Conservation (phyloP, 2,329 filamentous ascomycete species). For the Epicoccum sorghinum region DNA sequence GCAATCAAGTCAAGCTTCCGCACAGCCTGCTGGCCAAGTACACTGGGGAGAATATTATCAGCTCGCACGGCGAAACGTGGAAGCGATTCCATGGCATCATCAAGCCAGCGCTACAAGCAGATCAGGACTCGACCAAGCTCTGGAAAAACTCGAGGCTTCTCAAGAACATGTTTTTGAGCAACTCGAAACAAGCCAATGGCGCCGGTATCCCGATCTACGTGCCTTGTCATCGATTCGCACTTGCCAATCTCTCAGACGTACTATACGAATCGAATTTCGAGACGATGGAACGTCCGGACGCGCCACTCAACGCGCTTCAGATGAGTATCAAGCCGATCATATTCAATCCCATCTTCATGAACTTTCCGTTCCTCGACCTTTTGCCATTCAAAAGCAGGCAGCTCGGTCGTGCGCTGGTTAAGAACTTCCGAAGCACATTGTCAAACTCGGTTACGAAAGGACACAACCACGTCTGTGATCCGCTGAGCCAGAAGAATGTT, state of each 20-base stretch:
- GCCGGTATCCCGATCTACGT: conserved; percentile 38
- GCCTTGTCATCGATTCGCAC: conserved; percentile 46
- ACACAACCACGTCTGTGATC: conserved; percentile 32
- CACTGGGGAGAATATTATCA: conserved; percentile 46
- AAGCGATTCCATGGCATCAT: conserved; percentile 37
- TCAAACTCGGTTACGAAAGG: conserved; percentile 29
- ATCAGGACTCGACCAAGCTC: conserved; percentile 29
- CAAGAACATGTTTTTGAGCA: conserved; percentile 36
- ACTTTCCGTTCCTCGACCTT: conserved; percentile 34
- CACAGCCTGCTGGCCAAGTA: conserved; percentile 38
- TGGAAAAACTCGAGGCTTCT: conserved; percentile 34
- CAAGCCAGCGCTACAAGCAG: conserved; percentile 40
- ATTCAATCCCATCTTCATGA: conserved; percentile 36
- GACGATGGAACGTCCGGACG: conserved; percentile 27
- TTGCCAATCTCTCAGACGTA: conserved; percentile 46
- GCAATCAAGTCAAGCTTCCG: conserved; percentile 43
- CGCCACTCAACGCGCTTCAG: conserved; percentile 29
- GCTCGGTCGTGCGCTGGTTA: conserved; percentile 26
- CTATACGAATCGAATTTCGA: conserved; percentile 39
- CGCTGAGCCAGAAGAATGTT: conserved; percentile 25
- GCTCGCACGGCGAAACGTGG: conserved; percentile 39
- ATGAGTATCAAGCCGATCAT: conserved; percentile 35
- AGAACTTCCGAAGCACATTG: conserved; percentile 27
- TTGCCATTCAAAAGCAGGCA: conserved; percentile 28
- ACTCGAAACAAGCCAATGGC: conserved; percentile 27